phyloP scores from a whole-genome alignment of 1,139 yeast species.

The Saccharomyces hybrid region DNA sequence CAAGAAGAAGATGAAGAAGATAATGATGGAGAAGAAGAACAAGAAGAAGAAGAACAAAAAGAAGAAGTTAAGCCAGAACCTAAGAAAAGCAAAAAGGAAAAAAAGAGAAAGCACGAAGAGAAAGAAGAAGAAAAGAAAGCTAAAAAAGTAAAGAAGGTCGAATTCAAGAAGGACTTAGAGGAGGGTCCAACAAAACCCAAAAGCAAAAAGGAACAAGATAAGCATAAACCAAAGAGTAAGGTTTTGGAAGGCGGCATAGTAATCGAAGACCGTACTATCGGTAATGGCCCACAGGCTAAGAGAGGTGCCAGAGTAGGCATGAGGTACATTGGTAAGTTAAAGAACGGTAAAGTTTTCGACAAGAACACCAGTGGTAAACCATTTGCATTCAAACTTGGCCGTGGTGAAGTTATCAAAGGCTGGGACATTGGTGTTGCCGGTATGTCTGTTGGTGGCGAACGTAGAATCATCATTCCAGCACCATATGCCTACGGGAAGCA shows the following conservation, averaged over 20 bases:
- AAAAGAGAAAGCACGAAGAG: conserved; percentile 23
- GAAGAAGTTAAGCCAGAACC: conserved; percentile 41
- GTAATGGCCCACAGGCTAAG: conserved; percentile 85
- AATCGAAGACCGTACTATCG: conserved; percentile 85
- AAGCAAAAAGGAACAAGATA: conserved; percentile 28
- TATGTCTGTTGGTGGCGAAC: conserved; percentile 98
- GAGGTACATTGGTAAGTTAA: conserved; percentile 95
- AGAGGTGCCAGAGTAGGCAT: conserved; percentile 88
- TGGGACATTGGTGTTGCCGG: conserved; percentile 98
- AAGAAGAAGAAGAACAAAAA: conserved; percentile 24
- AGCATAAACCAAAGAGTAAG: conserved; percentile 44
- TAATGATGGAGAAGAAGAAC: conserved; percentile 20
- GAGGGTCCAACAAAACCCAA: conserved; percentile 76
- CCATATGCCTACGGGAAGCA: conserved; percentile 94
- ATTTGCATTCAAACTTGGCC: conserved; percentile 81
- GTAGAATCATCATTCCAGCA: conserved; percentile 94
- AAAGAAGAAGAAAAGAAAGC: conserved; percentile 30
- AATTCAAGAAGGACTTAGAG: conserved; percentile 83
- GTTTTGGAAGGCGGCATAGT: conserved; percentile 89
- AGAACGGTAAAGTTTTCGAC: conserved; percentile 94
- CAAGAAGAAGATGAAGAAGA: conserved; percentile 33
- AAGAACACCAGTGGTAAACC: conserved; percentile 97
- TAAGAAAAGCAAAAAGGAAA: conserved; percentile 33
- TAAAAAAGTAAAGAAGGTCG: conserved; percentile 62
- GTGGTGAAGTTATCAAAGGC: conserved; percentile 97